Conservation (phyloP, 495 filamentous ascomycete species). For the Tuber borchii region DNA sequence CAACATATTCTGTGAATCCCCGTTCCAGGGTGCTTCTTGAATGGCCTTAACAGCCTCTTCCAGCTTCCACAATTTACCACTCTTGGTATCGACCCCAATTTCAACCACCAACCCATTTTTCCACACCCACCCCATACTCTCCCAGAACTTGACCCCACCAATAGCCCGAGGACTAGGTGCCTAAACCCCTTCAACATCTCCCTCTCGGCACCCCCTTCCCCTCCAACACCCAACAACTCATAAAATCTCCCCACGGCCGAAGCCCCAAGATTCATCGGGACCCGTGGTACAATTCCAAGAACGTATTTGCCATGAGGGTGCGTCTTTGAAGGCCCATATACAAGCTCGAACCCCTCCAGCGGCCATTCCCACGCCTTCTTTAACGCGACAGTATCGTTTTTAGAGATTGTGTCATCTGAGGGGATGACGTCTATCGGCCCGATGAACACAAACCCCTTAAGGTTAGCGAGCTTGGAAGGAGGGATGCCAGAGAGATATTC, state of each 20-base stretch:
- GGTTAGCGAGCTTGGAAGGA: conserved; percentile 13
- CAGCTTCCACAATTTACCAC: conserved; percentile 64
- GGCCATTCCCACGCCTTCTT: conserved; percentile 45
- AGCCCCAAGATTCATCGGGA: conserved; percentile 62
- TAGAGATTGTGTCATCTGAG: conserved; percentile 43
- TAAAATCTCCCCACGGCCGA: conserved; percentile 39
- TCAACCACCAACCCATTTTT: conserved; percentile 63
- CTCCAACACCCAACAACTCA: conserved; percentile 6
- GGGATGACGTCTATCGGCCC: conserved; percentile 58
- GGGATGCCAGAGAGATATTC: conserved; percentile 48
- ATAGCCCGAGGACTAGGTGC: conserved; percentile 64
- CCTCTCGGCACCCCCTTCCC: background rate
- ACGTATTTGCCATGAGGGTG: conserved; percentile 3
- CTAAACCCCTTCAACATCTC: conserved; percentile 43
- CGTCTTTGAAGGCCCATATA: conserved; percentile 50
- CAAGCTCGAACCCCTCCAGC: conserved; percentile 62
- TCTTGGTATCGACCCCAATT: conserved; percentile 68
- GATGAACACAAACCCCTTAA: conserved; percentile 67
- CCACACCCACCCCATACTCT: conserved; percentile 61
- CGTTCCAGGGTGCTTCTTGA: background rate
- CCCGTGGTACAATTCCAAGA: conserved; percentile 70
- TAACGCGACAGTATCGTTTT: conserved; percentile 4
- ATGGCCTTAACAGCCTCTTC: conserved; percentile 49
- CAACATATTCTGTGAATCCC: too few relatives aligned
- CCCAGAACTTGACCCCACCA: conserved; percentile 55